Base-by-base conservation (phyloP, 805 yeast genomes). In the Metschnikowia lochheadii region DNA sequence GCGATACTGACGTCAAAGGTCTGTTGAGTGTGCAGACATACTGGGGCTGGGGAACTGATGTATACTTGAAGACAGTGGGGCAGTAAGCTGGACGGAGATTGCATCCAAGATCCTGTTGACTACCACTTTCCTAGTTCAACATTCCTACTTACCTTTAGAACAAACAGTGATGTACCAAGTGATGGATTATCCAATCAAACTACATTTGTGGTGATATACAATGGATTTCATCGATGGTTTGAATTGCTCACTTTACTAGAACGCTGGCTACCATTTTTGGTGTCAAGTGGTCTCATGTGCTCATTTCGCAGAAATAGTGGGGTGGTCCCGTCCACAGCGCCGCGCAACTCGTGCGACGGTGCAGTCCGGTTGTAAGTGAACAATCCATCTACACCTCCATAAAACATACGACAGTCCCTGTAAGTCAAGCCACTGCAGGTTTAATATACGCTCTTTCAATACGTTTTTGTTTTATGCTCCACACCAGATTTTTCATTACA, bases 21-120 rank as follows among this genome's bases (percentile, higher is more conserved):
- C 72, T 65, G 73, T 73, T 88, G 46, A 82, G 82, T 52, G 72
- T 88, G 29, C 89, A 87, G 63, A 81, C 85, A 44, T 76, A 85
- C 51, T 79, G 79, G 67, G 92, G 94, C 1, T 77, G 83, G 76
- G 96, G 96, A 3, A 85, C 92, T 0, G 90, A 85, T 57, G 89
- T 83, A 6, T 86, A 87, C 61, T 69, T 86, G 41, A 78, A 74
- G 59, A 69, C 74, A 0, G 71, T 68, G 18, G 75, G 73, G 1
- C 51, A 53, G 11, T 62, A 53, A 26, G 11, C 5, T 26, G 11
- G 11, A 26, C 29, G 29, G 29, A 26, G 29, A 26, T 8, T 26
- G 11, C 29, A 26, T 26, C 29, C 11, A 26, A 10, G 29, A 8
- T 11, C 11, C 29, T 26, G 11, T 1, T 26, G 11, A 26, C 29